Base-by-base conservation (phyloP, 495 filamentous ascomycete genomes). In the Neurospora sp. region DNA sequence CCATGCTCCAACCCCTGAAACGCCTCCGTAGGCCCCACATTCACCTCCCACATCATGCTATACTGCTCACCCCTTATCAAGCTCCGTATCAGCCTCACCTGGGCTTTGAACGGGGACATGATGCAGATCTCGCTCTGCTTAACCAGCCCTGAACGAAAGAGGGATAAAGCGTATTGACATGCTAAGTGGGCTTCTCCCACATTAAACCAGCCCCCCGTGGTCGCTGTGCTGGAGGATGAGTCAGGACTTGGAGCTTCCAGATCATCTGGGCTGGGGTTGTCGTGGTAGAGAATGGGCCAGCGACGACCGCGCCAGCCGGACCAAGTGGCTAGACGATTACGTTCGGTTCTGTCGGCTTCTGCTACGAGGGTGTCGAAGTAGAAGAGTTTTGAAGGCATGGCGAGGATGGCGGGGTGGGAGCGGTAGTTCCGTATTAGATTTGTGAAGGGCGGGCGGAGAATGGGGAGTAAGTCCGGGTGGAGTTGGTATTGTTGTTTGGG, bases 381-480 rank as follows among this genome's bases (percentile, higher is more conserved):
- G 76, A 88, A 89, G 17, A 89, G 80, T 0, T 79, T 73, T 9
- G 84, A 87, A 7, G 87, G 86, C 19, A 87, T 80, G 2, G 86
- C 84, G 28, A 89, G 77, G 74, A 89, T 89, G 62, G 88, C 82
- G 4, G 86, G 84, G 74, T 89, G 88, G 24, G 87, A 88, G 69
- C 88, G 84, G 76, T 89, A 89, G 75, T 89, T 89, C n/a, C 85
- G 80, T n/a, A 85, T 83, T 0, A 89, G 81, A 69, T 88, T 88
- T 40, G 84, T 79, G 73, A 89, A 89, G 2, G 87, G 79, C 37
- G 87, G 85, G 7, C 82, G 83, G 17, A 83, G 73, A 21, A 79
- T 75, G 17, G 79, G 78, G 40, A 81, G 75, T 62, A 78, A 73
- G 19, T 59, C 8, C 0, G 37, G 70, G 28, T 34, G 69, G 37